Evolutionary conservation across 2,329 filamentous ascomycete genomes (phyloP).

Genomic region (Xylaria sp.): DNA sequence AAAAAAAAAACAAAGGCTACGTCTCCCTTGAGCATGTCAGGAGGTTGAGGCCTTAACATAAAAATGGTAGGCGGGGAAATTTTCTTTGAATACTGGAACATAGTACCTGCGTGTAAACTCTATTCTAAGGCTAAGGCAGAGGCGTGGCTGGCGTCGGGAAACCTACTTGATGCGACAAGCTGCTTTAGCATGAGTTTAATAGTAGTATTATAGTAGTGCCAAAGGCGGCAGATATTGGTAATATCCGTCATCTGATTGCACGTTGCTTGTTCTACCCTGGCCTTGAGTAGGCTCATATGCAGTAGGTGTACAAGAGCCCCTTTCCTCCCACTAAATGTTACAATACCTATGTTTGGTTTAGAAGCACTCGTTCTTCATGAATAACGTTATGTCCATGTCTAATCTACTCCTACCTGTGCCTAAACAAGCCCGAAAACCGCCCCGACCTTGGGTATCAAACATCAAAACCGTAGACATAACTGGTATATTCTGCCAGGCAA

Average conservation of each 20-base stretch:
- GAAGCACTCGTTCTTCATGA: conserved; percentile 23
- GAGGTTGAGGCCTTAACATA: no score
- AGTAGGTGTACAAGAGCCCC: conserved; percentile 26
- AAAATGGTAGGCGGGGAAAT: background rate
- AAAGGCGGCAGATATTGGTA: no score
- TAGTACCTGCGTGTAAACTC: background rate
- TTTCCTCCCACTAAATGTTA: conserved; percentile 35
- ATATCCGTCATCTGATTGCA: background rate
- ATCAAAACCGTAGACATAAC: conserved; percentile 24
- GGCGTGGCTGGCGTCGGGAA: no score
- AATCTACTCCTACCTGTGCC: conserved; percentile 20
- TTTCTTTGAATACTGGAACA: background rate
- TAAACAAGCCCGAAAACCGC: conserved; percentile 28
- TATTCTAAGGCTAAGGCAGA: background rate
- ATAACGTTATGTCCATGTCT: conserved; percentile 25
- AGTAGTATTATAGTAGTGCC: background rate
- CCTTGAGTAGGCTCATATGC: conserved; percentile 11
- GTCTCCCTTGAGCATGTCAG: no score
- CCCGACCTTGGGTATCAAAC: conserved; percentile 37
- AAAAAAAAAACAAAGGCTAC: no score
- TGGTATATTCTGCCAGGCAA: background rate
- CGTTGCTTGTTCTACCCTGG: background rate
- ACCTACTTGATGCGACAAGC: background rate
- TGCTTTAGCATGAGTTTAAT: background rate
- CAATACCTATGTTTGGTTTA: conserved; percentile 24